Base-by-base conservation (phyloP, 2,329 filamentous ascomycete genomes). In the Parasarocladium wereldwijsianum region DNA sequence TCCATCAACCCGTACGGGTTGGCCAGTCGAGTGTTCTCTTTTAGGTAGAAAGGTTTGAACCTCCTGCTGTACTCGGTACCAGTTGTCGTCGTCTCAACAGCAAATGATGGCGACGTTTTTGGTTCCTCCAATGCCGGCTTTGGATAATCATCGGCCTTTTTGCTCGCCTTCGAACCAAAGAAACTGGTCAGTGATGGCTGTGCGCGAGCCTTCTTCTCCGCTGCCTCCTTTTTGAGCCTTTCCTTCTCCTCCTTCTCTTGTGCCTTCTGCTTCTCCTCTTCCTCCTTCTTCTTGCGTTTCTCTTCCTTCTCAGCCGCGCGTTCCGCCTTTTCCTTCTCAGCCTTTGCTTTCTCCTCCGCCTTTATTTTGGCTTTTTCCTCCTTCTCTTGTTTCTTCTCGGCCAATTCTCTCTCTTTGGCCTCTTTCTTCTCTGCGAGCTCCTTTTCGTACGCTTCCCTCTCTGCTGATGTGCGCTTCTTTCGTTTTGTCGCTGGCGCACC, bases 1-100 rank as follows among this genome's bases (percentile, higher is more conserved):
- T 82, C 74, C 47, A 76, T 62, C 22, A 62, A 49, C 17, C 70
- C 70, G 3, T 58, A 60, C 28, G 62, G 55, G 0, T 65, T 62
- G 1, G 85, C 84, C 31, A 94, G 41, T n/a, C 55, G 68, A 2
- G 83, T 79, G 43, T 83, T 67, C 3, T 74, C 64, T 34, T 83
- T 78, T 26, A 90, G 46, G 37, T 79, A 86, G 50, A 94, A 96
- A 0, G 81, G 75, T 18, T 84, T 67, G 44, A 96, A 96, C 20
- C 65, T 59, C 40, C 71, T 74, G 12, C 79, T 58, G 40, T 83
- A 86, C 25, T 70, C 64, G 0, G 67, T 63, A 29, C 40, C 45
- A 16, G 36, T 31, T n/a, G 32, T 20, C 18, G 43, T 40, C 6
- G 23, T 29, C 6, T 35, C 16, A 14, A 29, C n/a, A n/a, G n/a